These are phyloP conservation scores for Wickerhamomyces silvicola DNA, from an alignment of 805 yeast genomes.

Conservation along the genomic window DNA sequence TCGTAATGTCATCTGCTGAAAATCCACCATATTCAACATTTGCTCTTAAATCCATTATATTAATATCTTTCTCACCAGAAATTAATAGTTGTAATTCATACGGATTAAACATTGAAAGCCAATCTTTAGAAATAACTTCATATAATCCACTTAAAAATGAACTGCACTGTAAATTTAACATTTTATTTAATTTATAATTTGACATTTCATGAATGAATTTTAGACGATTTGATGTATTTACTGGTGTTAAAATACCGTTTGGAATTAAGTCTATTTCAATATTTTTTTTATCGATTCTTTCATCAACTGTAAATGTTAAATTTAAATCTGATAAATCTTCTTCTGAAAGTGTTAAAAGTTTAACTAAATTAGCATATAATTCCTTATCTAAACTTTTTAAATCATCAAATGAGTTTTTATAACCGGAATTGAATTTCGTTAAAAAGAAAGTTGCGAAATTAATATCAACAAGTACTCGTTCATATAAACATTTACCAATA, in stretches of 20 bases:
- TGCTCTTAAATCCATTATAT: conserved; percentile 58
- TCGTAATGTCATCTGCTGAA: conserved; percentile 46
- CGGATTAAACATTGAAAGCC: conserved; percentile 85
- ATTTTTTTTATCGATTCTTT: conserved; percentile 31
- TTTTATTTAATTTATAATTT: conserved; percentile 66
- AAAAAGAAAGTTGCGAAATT: conserved; percentile 84
- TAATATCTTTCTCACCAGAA: conserved; percentile 62
- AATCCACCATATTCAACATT: conserved; percentile 67
- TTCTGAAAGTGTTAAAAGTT: conserved; percentile 48
- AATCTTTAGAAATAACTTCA: conserved; percentile 58
- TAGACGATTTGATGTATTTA: conserved; percentile 53
- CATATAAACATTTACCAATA: conserved; percentile 86
- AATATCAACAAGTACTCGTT: conserved; percentile 72
- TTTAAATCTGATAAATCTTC: conserved; percentile 50
- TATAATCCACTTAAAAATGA: conserved; percentile 66
- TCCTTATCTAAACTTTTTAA: conserved; percentile 63
- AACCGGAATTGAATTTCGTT: conserved; percentile 39
- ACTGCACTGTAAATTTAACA: conserved; percentile 50
- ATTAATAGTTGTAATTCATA: conserved; percentile 77
- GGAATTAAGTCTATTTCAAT: conserved; percentile 53
- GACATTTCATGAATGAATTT: conserved; percentile 75
- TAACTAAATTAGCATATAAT: conserved; percentile 57
- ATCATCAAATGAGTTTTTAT: conserved; percentile 70
- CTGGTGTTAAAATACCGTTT: conserved; percentile 50
- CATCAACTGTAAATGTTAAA: conserved; percentile 60